Conservation (phyloP, 495 filamentous ascomycete species). For the Tuber magnatum region DNA sequence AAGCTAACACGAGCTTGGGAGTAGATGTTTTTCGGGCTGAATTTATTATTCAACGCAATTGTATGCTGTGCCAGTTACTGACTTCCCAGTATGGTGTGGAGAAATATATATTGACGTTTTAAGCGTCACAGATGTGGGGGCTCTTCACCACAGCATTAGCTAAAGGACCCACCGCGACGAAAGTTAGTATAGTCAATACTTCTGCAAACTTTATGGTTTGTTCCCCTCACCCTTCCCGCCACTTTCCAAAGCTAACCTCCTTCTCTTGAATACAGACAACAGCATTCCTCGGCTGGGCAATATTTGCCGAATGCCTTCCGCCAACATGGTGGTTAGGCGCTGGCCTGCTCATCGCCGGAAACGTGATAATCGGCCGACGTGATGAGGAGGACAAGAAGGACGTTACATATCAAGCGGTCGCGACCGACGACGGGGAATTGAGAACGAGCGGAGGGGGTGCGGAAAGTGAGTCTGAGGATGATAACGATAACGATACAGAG, state of each 20-base stretch:
- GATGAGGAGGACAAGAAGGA: slow-evolving; percentile 49
- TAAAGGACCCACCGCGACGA: slow-evolving; percentile 72
- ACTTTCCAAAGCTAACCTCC: slow-evolving; percentile 3
- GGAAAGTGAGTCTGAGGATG: background rate
- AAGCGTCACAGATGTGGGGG: slow-evolving; percentile 66
- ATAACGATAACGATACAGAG: background rate
- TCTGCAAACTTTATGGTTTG: slow-evolving; percentile 75
- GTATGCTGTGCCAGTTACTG: slow-evolving; percentile 42
- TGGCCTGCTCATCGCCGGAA: slow-evolving; percentile 73
- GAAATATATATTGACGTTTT: background rate
- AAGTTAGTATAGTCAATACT: slow-evolving; percentile 89
- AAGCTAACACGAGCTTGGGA: background rate
- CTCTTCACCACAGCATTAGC: slow-evolving; percentile 79
- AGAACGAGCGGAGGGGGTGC: background rate
- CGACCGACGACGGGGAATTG: slow-evolving; percentile 12
- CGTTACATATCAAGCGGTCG: slow-evolving; percentile 24
- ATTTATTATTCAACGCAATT: slow-evolving; percentile 79
- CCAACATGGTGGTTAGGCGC: slow-evolving; percentile 87
- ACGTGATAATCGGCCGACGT: slow-evolving; percentile 79
- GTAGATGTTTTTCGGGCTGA: slow-evolving; percentile 78
- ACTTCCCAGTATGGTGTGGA: background rate
- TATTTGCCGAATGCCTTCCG: slow-evolving; percentile 65
- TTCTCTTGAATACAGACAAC: slow-evolving; percentile 48
- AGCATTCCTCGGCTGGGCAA: slow-evolving; percentile 67
- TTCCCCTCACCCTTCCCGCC: background rate